A percentile compares a stretch with the other conserved stretches of the same genome.
phyloP scores from a whole-genome alignment of 2,329 filamentous ascomycete genomes.

The Alternaria metachromatica region DNA sequence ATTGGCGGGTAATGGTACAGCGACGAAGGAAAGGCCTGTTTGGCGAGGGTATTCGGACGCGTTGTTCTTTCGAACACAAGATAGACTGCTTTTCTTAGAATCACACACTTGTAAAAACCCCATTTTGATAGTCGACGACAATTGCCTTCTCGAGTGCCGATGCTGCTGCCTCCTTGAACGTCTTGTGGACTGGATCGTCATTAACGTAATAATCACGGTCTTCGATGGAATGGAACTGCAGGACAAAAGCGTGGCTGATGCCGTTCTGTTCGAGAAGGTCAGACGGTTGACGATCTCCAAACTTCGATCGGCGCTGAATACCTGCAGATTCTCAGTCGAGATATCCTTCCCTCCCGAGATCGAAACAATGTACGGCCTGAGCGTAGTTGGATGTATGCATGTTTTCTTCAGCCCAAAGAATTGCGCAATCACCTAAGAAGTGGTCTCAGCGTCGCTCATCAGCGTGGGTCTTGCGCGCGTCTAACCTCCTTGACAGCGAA shows the following conservation, averaged over 20 bases:
- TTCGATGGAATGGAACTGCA: slow-evolving; percentile 49
- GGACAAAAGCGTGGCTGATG: slow-evolving; percentile 54
- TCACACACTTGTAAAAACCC: slow-evolving; percentile 32
- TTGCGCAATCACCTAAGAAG: slow-evolving; percentile 33
- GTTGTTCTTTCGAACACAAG: neutral
- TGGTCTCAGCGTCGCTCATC: slow-evolving; percentile 15
- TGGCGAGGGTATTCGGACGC: neutral
- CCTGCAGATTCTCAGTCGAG: slow-evolving; percentile 43
- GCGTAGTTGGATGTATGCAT: slow-evolving; percentile 38
- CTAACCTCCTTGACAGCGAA: slow-evolving; percentile 40
- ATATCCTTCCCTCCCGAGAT: slow-evolving; percentile 43
- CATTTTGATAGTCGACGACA: slow-evolving; percentile 51
- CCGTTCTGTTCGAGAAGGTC: slow-evolving; percentile 50
- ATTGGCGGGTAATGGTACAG: neutral
- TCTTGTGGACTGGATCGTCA: slow-evolving; percentile 49
- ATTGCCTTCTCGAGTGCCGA: slow-evolving; percentile 48
- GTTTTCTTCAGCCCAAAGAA: slow-evolving; percentile 40
- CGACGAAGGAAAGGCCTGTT: neutral
- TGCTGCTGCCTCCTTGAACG: slow-evolving; percentile 46
- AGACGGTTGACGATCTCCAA: slow-evolving; percentile 54
- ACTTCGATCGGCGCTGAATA: slow-evolving; percentile 13
- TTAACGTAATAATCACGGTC: slow-evolving; percentile 55
- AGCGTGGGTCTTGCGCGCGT: neutral
- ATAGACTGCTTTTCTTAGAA: neutral
- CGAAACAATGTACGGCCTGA: slow-evolving; percentile 36